phyloP scores from a whole-genome alignment of 352 stramenopile genomes.

The Phytophthora constricta region DNA sequence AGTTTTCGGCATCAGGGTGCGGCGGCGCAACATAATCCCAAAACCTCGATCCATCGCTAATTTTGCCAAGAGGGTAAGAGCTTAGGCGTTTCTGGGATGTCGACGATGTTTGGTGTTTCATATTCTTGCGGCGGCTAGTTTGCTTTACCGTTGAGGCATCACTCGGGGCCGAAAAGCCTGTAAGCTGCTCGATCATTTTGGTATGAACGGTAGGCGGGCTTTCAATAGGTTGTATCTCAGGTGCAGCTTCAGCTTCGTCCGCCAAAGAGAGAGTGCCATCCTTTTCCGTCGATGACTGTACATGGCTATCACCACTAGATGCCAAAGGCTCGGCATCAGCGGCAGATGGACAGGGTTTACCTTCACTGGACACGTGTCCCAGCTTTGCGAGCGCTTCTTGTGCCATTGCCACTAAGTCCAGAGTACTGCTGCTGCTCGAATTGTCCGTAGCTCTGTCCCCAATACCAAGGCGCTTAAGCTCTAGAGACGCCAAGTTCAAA shows the following conservation, averaged over 20 bases:
- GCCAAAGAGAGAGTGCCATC: neutral
- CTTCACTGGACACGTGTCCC: constrained; percentile 16
- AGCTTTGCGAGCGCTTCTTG: constrained; percentile 31
- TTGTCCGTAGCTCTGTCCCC: constrained; percentile 21
- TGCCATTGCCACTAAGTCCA: constrained; percentile 29
- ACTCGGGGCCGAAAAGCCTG: constrained; percentile 24
- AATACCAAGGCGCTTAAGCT: constrained; percentile 52
- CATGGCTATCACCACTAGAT: neutral
- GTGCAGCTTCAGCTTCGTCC: no score
- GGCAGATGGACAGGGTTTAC: neutral
- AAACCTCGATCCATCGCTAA: neutral
- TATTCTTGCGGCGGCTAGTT: constrained; percentile 12
- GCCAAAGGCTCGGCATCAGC: constrained; percentile 4
- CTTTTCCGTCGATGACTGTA: neutral
- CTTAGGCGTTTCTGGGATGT: constrained; percentile 11
- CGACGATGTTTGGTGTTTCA: constrained; percentile 26
- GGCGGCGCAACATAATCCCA: constrained; percentile 5
- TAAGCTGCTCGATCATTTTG: constrained; percentile 11
- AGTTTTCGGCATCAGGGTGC: constrained; percentile 8
- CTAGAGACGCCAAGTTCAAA: constrained; percentile 49
- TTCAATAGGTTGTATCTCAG: neutral
- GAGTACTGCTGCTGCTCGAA: constrained; percentile 22
- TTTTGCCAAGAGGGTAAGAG: constrained; percentile 7
- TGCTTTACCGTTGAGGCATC: constrained; percentile 34
- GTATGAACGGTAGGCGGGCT: neutral